Base-by-base conservation (phyloP, 2,329 filamentous ascomycete genomes). In the Chaetomium sp. region DNA sequence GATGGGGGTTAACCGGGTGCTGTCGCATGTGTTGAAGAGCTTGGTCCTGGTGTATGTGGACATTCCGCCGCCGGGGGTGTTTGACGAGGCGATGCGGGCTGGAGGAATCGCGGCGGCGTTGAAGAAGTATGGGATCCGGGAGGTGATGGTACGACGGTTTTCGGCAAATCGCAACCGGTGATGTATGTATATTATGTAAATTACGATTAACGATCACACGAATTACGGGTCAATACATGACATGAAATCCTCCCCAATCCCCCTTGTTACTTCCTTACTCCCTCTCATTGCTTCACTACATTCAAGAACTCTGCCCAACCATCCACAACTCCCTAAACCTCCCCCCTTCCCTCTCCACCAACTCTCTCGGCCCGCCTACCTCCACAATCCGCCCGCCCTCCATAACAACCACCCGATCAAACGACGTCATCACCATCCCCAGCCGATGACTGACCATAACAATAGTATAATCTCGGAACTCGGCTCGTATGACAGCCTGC, bases 11-110 rank as follows among this genome's bases (percentile, higher is more conserved):
- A 95, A 96, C 62, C 83, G 94, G 7, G 91, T 97, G 12, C 84
- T 97, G 64, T 86, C 86, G 1, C 89, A 95, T 65, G 94, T 95
- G 5, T 83, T 87, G 68, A 99, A 99, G 78, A 96, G 85, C 49
- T 70, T 99, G 62, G 85, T 97, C 40, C 70, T 99, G 36, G 86
- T 88, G 42, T 99, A 96, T 67, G 91, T 99, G 10, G 91, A 97
- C 61, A 79, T 99, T 5, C 94, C 94, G 2, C 79, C 86, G 3
- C 87, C 89, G 1, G 65, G 76, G 12, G 72, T 61, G 8, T 67
- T 67, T 55, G 65, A 66, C 3, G 55, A 62, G 40, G 59, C 55
- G 32, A 62, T 67, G 57, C 27, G 44, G 32, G 40, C 48, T 2
- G 64, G 62, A 1, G 65, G 65, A 1, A 60, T 67, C 19, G 57